Evolutionary conservation across 306 rosid genomes (phyloP), one percentile per base, ranked within the genome.

Genomic region (Pyrus pyrifolia): DNA sequence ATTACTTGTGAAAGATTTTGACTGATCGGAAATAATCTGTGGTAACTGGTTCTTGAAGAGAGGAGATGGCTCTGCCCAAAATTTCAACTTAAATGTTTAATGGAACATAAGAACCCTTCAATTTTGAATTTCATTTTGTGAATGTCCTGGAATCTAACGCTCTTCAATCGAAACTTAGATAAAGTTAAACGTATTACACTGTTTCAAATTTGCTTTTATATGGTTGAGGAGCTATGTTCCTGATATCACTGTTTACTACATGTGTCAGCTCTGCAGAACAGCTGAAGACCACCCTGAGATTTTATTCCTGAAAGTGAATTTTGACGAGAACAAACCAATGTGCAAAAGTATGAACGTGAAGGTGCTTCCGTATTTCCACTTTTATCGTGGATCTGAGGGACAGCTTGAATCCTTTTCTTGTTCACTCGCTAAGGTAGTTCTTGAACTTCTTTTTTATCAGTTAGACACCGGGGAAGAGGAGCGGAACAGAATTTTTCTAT

Each of bases 271-370:
- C 71, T 89, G 98, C 86, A 91, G 89, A 88, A 96, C 94, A 75
- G 97, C 99, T 68, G 99, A 87, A 83, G 99, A 93, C 51, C 86
- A 92, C 80, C 91, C 96, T 13, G 98, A 96, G 67, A 91, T 96
- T 85, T 3, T 93, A 76, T 86, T 96, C 88, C 85, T 96, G 60
- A 96, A 96, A 86, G 93, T 96, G 70, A 92, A 96, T 69, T 96
- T 96, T 84, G 99, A 96, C 76, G 99, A 96, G 89, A 96, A 96
- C 75, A 96, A 96, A 85, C 91, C 90, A 21, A 96, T 96, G 99
- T 96, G 99, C 88, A 92, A 89, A 83, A 91, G 98, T 79, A 58
- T 96, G 90, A 92, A 91, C 68, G 99, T 96, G 68, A 96, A 82
- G 92, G 98, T 92, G 65, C 98, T 96, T 85, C 99, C 99, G 73